phyloP scores from a whole-genome alignment of 1,284 basidiomycete genomes.

The Bondarzewia mesenterica region DNA sequence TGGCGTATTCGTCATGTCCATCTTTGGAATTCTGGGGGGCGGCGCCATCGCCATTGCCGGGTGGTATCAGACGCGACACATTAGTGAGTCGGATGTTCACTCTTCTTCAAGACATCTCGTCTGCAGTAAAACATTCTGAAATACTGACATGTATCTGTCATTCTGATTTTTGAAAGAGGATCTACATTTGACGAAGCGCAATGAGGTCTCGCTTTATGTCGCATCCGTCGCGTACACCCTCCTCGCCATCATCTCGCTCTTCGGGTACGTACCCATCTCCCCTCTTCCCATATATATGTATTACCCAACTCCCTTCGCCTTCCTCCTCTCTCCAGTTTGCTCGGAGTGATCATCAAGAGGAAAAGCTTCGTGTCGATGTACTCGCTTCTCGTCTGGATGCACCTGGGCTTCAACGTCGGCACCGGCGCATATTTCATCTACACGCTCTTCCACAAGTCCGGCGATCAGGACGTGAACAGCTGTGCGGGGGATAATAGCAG shows the following conservation, averaged over 20 bases:
- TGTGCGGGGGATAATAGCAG: conserved; percentile 25
- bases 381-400: conserved; percentile 34
- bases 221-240: conserved; percentile 38
- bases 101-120: background rate
- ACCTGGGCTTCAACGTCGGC: conserved; percentile 37
- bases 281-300: background rate
- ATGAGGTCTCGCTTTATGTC: conserved; percentile 39
- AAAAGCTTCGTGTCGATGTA: conserved; percentile 41
- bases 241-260: conserved; percentile 37
- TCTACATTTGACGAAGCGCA: conserved; percentile 18
- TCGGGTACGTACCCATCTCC: conserved; percentile 34
- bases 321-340: conserved; percentile 27
- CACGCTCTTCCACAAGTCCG: conserved; percentile 33
- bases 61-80: conserved; percentile 26
- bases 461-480: conserved; percentile 21
- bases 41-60: conserved; percentile 32
- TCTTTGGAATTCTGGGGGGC: conserved; percentile 34
- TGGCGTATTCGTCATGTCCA: conserved; percentile 49
- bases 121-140: background rate
- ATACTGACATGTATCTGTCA: background rate
- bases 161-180: conserved; percentile 11
- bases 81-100: conserved; percentile 1
- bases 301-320: background rate
- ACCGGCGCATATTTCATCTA: conserved; percentile 39
- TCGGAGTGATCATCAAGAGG: conserved; percentile 39